Evolutionary conservation across 208 protist species (phyloP).

Genomic region (Trypanosoma theileri): DNA sequence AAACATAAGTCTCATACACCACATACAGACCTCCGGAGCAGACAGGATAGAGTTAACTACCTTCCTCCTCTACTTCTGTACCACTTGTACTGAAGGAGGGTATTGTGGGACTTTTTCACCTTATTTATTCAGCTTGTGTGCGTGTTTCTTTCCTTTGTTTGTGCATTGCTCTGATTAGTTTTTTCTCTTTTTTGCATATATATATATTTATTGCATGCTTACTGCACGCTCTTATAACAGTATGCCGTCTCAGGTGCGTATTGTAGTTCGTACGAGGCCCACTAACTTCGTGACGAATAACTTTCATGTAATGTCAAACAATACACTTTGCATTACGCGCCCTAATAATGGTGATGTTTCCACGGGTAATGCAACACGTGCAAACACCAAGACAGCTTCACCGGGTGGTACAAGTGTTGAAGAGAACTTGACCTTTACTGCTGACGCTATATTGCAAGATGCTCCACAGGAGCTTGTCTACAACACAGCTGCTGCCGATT

Average conservation of each 20-base stretch:
- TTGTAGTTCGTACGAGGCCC: constrained; percentile 27
- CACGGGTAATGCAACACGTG: not conserved
- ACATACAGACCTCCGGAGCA: no score
- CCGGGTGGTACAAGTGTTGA: not conserved
- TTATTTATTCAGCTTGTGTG: not conserved
- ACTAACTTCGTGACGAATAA: constrained; percentile 7
- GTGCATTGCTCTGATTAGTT: constrained; percentile 7
- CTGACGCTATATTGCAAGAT: constrained; percentile 70
- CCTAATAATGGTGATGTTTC: not conserved
- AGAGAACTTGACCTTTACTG: constrained; percentile 51
- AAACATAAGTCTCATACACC: no score
- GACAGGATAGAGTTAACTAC: no score
- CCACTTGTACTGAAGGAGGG: no score
- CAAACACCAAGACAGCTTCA: not conserved
- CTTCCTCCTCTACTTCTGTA: no score
- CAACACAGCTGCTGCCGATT: constrained; percentile 24
- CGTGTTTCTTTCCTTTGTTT: not conserved
- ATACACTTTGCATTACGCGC: constrained; percentile 23
- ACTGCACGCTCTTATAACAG: no score
- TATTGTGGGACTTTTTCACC: constrained; percentile 7
- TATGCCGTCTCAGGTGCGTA: constrained; percentile 29
- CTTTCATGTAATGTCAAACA: constrained; percentile 14
- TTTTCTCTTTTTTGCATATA: constrained; percentile 19
- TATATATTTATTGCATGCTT: not conserved
- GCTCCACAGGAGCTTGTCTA: constrained; percentile 58